Conservation (phyloP, 441 rosid species). For the Euphorbia corollata region DNA sequence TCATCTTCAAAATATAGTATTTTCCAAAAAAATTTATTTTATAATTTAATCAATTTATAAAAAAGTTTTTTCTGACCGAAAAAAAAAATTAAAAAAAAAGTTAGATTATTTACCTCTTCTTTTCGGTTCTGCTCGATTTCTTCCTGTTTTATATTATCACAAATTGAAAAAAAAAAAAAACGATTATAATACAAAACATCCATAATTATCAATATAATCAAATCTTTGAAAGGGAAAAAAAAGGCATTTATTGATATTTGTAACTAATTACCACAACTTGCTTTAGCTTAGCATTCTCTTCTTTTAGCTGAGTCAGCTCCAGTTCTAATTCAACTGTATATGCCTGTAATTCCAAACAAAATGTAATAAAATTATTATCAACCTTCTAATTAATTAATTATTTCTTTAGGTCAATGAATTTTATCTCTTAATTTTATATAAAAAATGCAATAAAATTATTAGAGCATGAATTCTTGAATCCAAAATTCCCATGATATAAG, state of each 20-base stretch:
- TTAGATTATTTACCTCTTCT: constrained; percentile 41
- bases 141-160: constrained; percentile 28
- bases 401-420: not conserved
- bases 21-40: too few species aligned
- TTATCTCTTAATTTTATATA: not conserved
- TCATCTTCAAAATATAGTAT: too few species aligned
- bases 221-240: not conserved
- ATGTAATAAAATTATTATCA: not conserved
- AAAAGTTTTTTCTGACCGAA: too few species aligned
- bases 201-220: not conserved
- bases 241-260: not conserved
- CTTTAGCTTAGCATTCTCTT: constrained; percentile 68
- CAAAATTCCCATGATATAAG: not conserved
- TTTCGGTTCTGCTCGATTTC: constrained; percentile 48
- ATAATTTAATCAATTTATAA: too few species aligned
- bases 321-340: constrained; percentile 83
- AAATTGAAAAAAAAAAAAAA: not conserved
- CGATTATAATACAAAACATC: not conserved
- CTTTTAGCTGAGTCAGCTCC: constrained; percentile 64
- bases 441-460: not conserved
- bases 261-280: constrained; percentile 41
- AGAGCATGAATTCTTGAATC: not conserved
- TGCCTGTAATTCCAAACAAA: constrained; percentile 37
- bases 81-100: not conserved
- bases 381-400: not conserved